Conservation (phyloP, 2,329 filamentous ascomycete genomes). For the Rhynchosporium agropyri region DNA sequence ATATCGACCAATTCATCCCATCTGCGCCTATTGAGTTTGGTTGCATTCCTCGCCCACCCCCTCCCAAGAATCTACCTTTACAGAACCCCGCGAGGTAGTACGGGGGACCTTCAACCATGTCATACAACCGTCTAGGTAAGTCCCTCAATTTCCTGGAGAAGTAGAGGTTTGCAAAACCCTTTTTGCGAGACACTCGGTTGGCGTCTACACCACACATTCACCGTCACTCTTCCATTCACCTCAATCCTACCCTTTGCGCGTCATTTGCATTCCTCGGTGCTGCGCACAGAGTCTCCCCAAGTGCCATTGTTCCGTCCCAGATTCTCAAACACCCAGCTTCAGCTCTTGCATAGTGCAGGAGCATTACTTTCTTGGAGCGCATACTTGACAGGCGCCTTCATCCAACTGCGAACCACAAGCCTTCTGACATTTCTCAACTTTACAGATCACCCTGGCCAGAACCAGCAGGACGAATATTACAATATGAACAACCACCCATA, state of each 20-base stretch:
- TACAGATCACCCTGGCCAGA: slow-evolving; percentile 38
- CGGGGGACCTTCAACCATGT: slow-evolving; percentile 50
- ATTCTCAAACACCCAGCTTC: slow-evolving; percentile 20
- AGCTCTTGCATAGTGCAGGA: slow-evolving; percentile 36
- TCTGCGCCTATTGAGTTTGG: slow-evolving; percentile 14
- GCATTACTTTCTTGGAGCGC: slow-evolving; percentile 19
- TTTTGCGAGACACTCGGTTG: slow-evolving; percentile 14
- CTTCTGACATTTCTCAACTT: slow-evolving; percentile 32
- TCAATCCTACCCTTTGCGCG: slow-evolving; percentile 12
- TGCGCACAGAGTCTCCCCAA: slow-evolving; percentile 29
- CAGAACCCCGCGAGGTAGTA: slow-evolving; percentile 14
- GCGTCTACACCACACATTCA: slow-evolving; percentile 9
- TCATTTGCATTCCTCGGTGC: slow-evolving; percentile 19
- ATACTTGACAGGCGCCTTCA: slow-evolving; percentile 25
- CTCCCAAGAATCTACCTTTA: slow-evolving; percentile 19
- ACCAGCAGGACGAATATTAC: slow-evolving; percentile 62
- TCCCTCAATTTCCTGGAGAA: slow-evolving; percentile 39
- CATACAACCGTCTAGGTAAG: slow-evolving; percentile 75
- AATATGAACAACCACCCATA: slow-evolving; percentile 59
- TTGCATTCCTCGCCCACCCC: slow-evolving; percentile 15
- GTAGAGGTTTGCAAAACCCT: slow-evolving; percentile 19
- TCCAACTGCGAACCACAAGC: slow-evolving; percentile 17
- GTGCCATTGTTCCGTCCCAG: slow-evolving; percentile 11
- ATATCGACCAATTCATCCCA: background rate
- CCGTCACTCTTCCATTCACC: slow-evolving; percentile 4